These are phyloP conservation scores for Thermothielavioides terrestris DNA, from an alignment of 495 filamentous ascomycete genomes.

Conservation along the genomic window DNA sequence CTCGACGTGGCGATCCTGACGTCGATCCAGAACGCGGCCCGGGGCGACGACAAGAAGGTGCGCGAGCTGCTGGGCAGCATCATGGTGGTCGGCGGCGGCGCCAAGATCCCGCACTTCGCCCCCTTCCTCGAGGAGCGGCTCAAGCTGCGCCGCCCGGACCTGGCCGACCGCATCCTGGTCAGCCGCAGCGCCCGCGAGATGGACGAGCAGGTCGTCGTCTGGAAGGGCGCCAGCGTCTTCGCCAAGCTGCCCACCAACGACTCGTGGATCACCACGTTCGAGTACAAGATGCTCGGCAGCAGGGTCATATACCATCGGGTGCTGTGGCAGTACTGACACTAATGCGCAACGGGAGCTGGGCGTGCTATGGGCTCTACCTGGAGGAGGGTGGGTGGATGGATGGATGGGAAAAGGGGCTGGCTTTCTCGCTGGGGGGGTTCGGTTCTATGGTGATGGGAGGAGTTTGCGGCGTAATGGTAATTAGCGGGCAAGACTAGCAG, in stretches of 20 bases:
- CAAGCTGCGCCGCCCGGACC: conserved; percentile 56
- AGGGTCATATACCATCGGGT: conserved; percentile 79
- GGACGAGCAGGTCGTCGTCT: conserved; percentile 88
- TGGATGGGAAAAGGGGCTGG: background rate
- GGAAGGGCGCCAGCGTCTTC: conserved; percentile 97
- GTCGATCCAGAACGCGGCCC: conserved; percentile 75
- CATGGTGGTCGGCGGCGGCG: conserved; percentile 90
- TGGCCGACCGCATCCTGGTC: conserved; percentile 76
- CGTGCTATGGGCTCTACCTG: background rate
- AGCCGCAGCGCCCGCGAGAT: conserved; percentile 82
- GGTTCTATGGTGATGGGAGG: no score
- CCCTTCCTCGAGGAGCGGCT: conserved; percentile 73
- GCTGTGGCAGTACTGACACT: conserved; percentile 67
- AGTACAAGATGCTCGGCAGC: conserved; percentile 80
- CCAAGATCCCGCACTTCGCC: conserved; percentile 67
- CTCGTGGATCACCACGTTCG: conserved; percentile 79
- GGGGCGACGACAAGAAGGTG: conserved; percentile 83
- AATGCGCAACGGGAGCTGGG: no score
- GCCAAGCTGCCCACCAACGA: conserved; percentile 89
- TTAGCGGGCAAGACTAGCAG: no score
- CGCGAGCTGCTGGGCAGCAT: conserved; percentile 87
- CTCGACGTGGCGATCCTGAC: conserved; percentile 86
- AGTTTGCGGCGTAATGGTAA: no score
- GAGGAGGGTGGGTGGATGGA: background rate
- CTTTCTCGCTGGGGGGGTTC: no score